Base-by-base conservation (phyloP, 2,329 filamentous ascomycete species). In the Cadophora malorum region DNA sequence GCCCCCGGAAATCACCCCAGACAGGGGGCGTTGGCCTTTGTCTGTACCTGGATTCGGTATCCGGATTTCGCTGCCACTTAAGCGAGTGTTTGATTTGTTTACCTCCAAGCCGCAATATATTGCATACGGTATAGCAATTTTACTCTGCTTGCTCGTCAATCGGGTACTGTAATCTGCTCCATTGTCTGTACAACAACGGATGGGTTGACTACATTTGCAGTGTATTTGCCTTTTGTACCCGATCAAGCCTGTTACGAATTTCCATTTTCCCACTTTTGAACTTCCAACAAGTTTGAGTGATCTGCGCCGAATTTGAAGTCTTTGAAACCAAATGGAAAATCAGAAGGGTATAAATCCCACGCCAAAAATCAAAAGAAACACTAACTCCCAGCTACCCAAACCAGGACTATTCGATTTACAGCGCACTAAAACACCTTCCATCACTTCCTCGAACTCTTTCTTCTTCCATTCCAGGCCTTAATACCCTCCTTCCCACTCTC, bases 401-500 rank as follows among this genome's bases (percentile, higher is more conserved):
- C 3, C 10, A 16, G 14, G 4, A 31, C 12, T 23, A 19, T 16
- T n/a, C 25, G 31, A n/a, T n/a, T 47, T 8, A 4, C 10, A 28
- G 16, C 10, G 31, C 7, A 14, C 12, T 1, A 45, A 1, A 14
- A 45, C 41, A 16, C 16, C 19, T 14, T n/a, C 69, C 50, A 73
- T 41, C 31, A 10, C 50, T 69, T 75, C 66, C 55, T 73, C 14
- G 66, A 55, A 65, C 71, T 73, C 66, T 70, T 76, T 65, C 61
- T 73, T 66, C 71, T 74, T 12, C 64, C 68, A 60, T 68, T 73
- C 73, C 63, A 73, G 19, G 70, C 66, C 62, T 63, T 74, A 5
- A 81, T 70, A 1, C 79, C 78, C 12, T 79, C 74, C 64, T 78
- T 77, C n/a, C 81, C 70, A 49, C 76, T 69, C 28, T 73, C 75